A percentile compares a stretch with the other conserved stretches of the same genome.
These are phyloP conservation scores for Cyphellophora europaea DNA, from an alignment of 2,329 filamentous ascomycete genomes.

Conservation along the genomic window DNA sequence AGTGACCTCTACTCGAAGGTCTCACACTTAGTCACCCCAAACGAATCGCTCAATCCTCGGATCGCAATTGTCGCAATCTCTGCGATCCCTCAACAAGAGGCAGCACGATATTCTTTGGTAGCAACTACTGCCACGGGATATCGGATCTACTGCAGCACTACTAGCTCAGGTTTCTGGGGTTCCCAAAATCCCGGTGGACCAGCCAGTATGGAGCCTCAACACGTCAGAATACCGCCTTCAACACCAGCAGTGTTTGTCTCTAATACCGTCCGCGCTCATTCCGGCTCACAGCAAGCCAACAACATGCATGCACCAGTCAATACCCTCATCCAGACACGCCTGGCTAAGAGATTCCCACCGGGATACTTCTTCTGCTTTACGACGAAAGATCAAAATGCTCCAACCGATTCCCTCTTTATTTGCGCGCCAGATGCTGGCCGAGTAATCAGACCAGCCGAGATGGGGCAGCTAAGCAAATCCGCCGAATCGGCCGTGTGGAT, in stretches of 20 bases:
- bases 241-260: slow-evolving; percentile 19
- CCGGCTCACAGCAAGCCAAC: slow-evolving; percentile 25
- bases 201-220: slow-evolving; percentile 95
- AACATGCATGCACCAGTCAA: slow-evolving; percentile 40
- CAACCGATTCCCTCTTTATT: slow-evolving; percentile 64
- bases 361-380: slow-evolving; percentile 89
- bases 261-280: slow-evolving; percentile 12
- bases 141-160: slow-evolving; percentile 84
- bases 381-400: slow-evolving; percentile 48
- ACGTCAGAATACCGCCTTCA: slow-evolving; percentile 81
- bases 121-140: slow-evolving; percentile 85
- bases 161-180: slow-evolving; percentile 55
- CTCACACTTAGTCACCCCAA: slow-evolving; percentile 68
- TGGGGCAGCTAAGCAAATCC: slow-evolving; percentile 49
- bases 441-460: slow-evolving; percentile 52
- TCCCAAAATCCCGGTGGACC: slow-evolving; percentile 59
- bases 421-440: slow-evolving; percentile 80
- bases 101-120: slow-evolving; percentile 47
- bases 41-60: slow-evolving; percentile 60
- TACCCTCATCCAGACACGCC: slow-evolving; percentile 30
- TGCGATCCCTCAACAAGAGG: slow-evolving; percentile 70
- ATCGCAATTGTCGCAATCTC: slow-evolving; percentile 76
- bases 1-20: slow-evolving; percentile 57
- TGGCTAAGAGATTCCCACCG: slow-evolving; percentile 57
- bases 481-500: slow-evolving; percentile 76